These are phyloP conservation scores for Sarcomyxa edulis DNA, from an alignment of 768 basidiomycete species.

Conservation along the genomic window DNA sequence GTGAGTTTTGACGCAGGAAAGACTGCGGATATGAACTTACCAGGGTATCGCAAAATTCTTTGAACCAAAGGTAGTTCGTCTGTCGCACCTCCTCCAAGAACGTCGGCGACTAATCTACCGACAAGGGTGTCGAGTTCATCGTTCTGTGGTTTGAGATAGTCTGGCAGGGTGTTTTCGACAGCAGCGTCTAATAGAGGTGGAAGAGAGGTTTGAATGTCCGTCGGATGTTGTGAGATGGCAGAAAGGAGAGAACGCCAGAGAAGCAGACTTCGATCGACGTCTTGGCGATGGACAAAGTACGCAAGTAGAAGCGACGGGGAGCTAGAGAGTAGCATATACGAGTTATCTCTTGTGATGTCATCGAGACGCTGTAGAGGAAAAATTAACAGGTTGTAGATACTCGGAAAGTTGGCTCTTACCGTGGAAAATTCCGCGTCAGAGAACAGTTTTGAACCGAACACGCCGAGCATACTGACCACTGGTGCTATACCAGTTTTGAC, in stretches of 20 bases:
- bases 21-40: slow-evolving; percentile 30
- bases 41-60: slow-evolving; percentile 33
- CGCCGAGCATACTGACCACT: slow-evolving; percentile 40
- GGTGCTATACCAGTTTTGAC: slow-evolving; percentile 12
- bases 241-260: slow-evolving; percentile 49
- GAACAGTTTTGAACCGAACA: slow-evolving; percentile 50
- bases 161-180: slow-evolving; percentile 32
- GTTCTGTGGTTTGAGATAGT: slow-evolving; percentile 36
- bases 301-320: slow-evolving; percentile 42
- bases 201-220: slow-evolving; percentile 24
- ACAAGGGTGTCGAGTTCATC: slow-evolving; percentile 42
- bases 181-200: slow-evolving; percentile 36
- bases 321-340: slow-evolving; percentile 30
- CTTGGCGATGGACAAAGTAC: slow-evolving; percentile 44
- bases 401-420: slow-evolving; percentile 35
- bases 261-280: slow-evolving; percentile 19
- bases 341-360: slow-evolving; percentile 29
- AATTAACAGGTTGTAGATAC: slow-evolving; percentile 1
- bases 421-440: slow-evolving; percentile 32
- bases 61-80: slow-evolving; percentile 26
- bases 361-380: slow-evolving; percentile 37
- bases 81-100: slow-evolving; percentile 20
- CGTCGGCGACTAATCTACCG: slow-evolving; percentile 31
- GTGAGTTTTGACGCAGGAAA: background rate
- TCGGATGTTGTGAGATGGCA: slow-evolving; percentile 29